Base-by-base conservation (phyloP, 1,284 basidiomycete genomes). In the Cryptococcus deneoformans region DNA sequence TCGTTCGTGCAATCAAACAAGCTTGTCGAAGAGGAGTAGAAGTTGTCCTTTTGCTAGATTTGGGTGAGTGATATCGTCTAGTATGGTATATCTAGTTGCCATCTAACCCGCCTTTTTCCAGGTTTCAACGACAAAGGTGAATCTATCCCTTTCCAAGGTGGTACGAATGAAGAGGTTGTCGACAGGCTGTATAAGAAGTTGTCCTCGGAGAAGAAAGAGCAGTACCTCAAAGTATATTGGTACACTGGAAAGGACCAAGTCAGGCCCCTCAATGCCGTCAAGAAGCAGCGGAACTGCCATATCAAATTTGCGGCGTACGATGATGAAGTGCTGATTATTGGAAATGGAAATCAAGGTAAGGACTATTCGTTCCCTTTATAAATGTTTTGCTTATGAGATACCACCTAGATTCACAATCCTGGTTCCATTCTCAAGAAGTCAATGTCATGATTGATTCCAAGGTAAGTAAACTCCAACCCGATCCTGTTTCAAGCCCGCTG, bases 371-470 rank as follows among this genome's bases (percentile, higher is more conserved):
- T 35, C 5, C 3, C 20, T 43, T 35, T 6, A 35, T 39, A 56
- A 49, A 51, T 49, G 44, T 5, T 24, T 8, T 10, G 29, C 29
- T n/a, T 35, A 43, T 39, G 8, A 45, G 10, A 11, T 34, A n/a
- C 6, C 42, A 5, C 46, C 14, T 53, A 67, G 60, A 69, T 55
- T 55, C 63, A 52, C 87, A 89, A 70, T 84, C 82, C 14, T 89
- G 87, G 86, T 89, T 84, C 80, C 89, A 90, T 73, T 86, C 84
- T 44, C 86, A 88, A 64, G 88, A 90, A 70, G 83, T 86, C 67
- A 89, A 90, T 70, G 80, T 89, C 57, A 84, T 90, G 82, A 80
- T 90, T 50, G 88, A 90, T 71, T 84, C 80, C 29, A 73, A 73
- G 57, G 66, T 66, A 57, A 52, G 65, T 58, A 20, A 24, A 36